Evolutionary conservation across 2,329 filamentous ascomycete species (phyloP).

Genomic region (Fusarium burgessii): DNA sequence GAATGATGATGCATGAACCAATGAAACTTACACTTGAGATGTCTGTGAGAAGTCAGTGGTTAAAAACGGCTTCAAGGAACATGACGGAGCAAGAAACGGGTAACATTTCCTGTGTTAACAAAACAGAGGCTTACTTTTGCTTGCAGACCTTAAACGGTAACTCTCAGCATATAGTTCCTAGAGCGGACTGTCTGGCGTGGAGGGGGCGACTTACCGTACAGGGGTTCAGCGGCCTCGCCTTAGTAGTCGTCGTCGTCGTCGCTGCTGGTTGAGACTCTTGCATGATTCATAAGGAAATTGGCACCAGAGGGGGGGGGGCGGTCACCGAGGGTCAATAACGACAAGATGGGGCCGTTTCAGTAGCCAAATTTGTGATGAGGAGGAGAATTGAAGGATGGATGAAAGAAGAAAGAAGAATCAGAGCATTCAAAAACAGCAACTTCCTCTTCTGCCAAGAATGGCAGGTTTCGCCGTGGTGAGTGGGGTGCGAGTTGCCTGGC

Average conservation of each 20-base stretch:
- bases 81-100: conserved; percentile 8
- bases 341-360: neutral
- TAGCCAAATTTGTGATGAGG: conserved; percentile 7
- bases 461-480: conserved; percentile 3
- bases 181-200: neutral
- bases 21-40: conserved; percentile 31
- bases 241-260: too few species aligned
- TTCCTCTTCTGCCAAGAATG: conserved; percentile 27
- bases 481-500: neutral
- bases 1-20: too few species aligned
- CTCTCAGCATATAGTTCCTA: conserved; percentile 8
- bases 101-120: conserved; percentile 11
- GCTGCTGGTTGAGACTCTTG: conserved; percentile 31
- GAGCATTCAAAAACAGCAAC: conserved; percentile 22
- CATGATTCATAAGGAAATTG: conserved; percentile 27
- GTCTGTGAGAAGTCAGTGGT: conserved; percentile 22
- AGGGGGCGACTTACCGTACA: conserved; percentile 35
- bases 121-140: conserved; percentile 35
- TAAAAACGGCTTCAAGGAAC: conserved; percentile 6
- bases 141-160: conserved; percentile 37
- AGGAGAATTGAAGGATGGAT: conserved; percentile 9
- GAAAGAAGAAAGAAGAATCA: neutral
- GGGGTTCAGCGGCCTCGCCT: conserved; percentile 38
- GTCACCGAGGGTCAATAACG: conserved; percentile 12
- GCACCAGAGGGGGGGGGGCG: too few species aligned